A percentile compares a stretch with the other conserved stretches of the same genome.
Evolutionary conservation across 2,329 filamentous ascomycete genomes (phyloP).

Genomic region (Helminthosporium solani): DNA sequence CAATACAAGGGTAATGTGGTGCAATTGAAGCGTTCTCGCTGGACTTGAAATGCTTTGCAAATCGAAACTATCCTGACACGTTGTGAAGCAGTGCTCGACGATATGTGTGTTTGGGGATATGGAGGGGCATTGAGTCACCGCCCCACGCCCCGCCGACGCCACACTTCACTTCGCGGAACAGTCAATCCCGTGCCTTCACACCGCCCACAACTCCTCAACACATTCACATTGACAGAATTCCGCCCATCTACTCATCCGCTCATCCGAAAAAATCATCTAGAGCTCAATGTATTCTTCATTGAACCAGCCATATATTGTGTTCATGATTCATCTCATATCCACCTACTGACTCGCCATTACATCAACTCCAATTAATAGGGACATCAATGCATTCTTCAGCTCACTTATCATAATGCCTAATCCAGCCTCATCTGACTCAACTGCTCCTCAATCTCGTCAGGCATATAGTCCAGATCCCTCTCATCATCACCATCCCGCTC

Average conservation of each 20-base stretch:
- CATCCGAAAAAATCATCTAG: too few relatives aligned
- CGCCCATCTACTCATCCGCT: too few relatives aligned
- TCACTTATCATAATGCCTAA: neutral
- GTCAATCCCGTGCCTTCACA: neutral
- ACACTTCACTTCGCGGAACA: conserved; percentile 3
- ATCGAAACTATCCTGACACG: neutral
- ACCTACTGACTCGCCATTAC: too few relatives aligned
- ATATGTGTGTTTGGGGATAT: conserved; percentile 8
- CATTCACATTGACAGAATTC: too few relatives aligned
- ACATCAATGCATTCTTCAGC: too few relatives aligned
- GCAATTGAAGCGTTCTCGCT: neutral
- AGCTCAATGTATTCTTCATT: too few relatives aligned
- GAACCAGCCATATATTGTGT: too few relatives aligned
- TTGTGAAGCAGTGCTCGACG: neutral
- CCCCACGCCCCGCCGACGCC: conserved; percentile 3
- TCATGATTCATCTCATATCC: too few relatives aligned
- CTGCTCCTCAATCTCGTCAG: neutral
- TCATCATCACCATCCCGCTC: conserved; percentile 5
- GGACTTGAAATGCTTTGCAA: too few relatives aligned
- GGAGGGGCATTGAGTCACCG: conserved; percentile 15
- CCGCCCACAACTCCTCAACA: neutral
- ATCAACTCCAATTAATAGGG: too few relatives aligned
- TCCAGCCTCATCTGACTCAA: conserved; percentile 1
- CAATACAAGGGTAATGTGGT: neutral
- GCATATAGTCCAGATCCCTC: conserved; percentile 8